A percentile compares a stretch with the other conserved stretches of the same genome.
These are phyloP conservation scores for Amanita exitialis DNA, from an alignment of 768 basidiomycete species.

Conservation along the genomic window DNA sequence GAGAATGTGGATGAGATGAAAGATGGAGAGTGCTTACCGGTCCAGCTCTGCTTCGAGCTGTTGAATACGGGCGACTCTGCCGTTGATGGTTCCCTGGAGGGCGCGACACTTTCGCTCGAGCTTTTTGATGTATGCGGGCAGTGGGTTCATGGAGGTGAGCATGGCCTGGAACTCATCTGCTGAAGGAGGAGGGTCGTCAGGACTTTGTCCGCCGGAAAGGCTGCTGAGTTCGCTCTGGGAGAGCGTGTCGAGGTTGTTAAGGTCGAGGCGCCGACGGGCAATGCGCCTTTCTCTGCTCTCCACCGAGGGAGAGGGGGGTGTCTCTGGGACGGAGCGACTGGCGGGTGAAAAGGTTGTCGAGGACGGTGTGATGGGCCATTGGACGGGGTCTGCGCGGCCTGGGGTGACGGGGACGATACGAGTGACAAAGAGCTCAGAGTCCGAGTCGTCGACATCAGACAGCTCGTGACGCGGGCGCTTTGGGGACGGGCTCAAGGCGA, in stretches of 20 bases:
- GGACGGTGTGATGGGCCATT: neutral
- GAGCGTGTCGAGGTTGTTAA: neutral
- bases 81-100: slow-evolving; percentile 9
- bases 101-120: slow-evolving; percentile 14
- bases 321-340: neutral
- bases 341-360: neutral
- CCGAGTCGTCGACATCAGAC: neutral
- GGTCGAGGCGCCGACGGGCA: neutral
- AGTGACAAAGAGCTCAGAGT: neutral
- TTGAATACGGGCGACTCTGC: neutral
- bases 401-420: neutral
- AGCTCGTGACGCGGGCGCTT: neutral
- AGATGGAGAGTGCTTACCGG: slow-evolving; percentile 8
- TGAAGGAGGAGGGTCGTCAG: neutral
- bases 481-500: neutral
- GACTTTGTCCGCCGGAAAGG: too few species aligned
- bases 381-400: neutral
- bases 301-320: neutral
- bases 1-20: neutral
- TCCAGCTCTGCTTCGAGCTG: slow-evolving; percentile 6
- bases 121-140: slow-evolving; percentile 13
- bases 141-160: slow-evolving; percentile 6
- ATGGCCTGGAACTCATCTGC: slow-evolving; percentile 9
- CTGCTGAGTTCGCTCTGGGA: neutral
- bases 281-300: neutral